Evolutionary conservation across 768 basidiomycete genomes (phyloP).

Genomic region (Sutorius australiensis): DNA sequence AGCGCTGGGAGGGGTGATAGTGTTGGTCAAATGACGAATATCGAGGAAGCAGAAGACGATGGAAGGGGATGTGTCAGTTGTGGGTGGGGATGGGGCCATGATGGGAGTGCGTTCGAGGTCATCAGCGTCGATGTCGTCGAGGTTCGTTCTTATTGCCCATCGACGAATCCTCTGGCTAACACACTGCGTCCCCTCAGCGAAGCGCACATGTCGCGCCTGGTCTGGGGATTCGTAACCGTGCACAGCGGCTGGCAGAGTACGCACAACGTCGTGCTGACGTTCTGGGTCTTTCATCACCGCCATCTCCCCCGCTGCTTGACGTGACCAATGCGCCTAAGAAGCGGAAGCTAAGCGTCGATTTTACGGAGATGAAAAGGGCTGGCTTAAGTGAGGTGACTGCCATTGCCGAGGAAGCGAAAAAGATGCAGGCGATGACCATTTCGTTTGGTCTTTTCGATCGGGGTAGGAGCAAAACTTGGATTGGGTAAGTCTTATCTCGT

Average conservation of each 20-base stretch:
- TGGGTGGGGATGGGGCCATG: constrained; percentile 76
- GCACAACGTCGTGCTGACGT: constrained; percentile 54
- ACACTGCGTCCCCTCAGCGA: constrained; percentile 33
- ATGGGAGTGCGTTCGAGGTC: constrained; percentile 73
- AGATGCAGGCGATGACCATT: constrained; percentile 44
- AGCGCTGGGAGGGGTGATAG: constrained; percentile 28
- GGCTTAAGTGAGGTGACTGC: constrained; percentile 20
- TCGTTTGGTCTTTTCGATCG: constrained; percentile 41
- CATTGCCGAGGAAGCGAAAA: constrained; percentile 37
- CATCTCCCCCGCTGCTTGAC: constrained; percentile 30
- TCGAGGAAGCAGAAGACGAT: constrained; percentile 48
- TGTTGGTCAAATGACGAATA: constrained; percentile 25
- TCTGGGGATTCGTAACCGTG: constrained; percentile 56
- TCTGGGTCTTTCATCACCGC: constrained; percentile 24
- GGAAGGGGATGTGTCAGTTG: constrained; percentile 61
- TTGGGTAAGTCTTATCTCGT: constrained; percentile 39
- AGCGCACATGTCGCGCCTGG: constrained; percentile 50
- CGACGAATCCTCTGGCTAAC: constrained; percentile 2
- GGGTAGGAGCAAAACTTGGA: constrained; percentile 32
- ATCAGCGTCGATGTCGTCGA: constrained; percentile 59
- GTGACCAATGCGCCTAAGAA: constrained; percentile 36
- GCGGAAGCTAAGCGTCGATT: constrained; percentile 22
- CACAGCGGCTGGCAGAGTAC: constrained; percentile 67
- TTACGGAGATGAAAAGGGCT: constrained; percentile 19
- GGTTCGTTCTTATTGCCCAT: constrained; percentile 38